Evolutionary conservation across 805 yeast genomes (phyloP).

Genomic region (Candida adriatica): DNA sequence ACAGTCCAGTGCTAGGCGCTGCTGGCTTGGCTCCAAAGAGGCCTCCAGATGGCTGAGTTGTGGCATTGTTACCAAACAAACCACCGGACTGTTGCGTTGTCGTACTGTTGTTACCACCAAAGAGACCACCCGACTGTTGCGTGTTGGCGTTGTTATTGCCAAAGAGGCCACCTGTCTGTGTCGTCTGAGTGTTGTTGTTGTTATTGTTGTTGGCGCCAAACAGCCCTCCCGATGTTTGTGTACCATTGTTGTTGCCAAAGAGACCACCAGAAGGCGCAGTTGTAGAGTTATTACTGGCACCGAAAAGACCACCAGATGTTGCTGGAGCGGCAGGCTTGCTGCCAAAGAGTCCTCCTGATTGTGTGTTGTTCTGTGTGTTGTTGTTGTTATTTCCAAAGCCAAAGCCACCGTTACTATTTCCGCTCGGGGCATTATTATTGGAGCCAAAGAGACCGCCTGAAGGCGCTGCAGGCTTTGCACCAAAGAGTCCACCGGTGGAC

Average conservation of each 20-base stretch:
- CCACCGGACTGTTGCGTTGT: slow-evolving; percentile 19
- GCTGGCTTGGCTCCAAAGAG: slow-evolving; percentile 8
- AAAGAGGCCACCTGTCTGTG: neutral
- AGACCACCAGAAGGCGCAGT: slow-evolving; percentile 16
- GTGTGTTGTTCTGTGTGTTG: slow-evolving; percentile 14
- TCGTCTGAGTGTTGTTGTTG: no score
- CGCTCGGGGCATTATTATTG: slow-evolving; percentile 1
- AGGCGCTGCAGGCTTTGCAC: slow-evolving; percentile 10
- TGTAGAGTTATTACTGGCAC: slow-evolving; percentile 14
- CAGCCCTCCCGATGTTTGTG: neutral
- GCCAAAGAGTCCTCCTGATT: no score
- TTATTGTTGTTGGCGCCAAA: no score
- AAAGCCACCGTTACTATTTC: neutral
- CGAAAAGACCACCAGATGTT: slow-evolving; percentile 27
- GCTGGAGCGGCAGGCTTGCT: slow-evolving; percentile 8
- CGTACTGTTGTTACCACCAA: slow-evolving; percentile 26
- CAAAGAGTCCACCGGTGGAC: slow-evolving; percentile 9
- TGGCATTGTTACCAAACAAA: slow-evolving; percentile 24
- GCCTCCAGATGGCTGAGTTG: slow-evolving; percentile 4
- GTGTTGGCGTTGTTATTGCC: slow-evolving; percentile 8
- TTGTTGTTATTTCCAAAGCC: slow-evolving; percentile 3
- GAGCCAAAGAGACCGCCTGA: slow-evolving; percentile 24
- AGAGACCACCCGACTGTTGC: slow-evolving; percentile 25
- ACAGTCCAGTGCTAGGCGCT: no score
- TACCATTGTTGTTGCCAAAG: slow-evolving; percentile 20